phyloP scores from a whole-genome alignment of 345 rosid species.

The Leavenworthia alabamica region DNA sequence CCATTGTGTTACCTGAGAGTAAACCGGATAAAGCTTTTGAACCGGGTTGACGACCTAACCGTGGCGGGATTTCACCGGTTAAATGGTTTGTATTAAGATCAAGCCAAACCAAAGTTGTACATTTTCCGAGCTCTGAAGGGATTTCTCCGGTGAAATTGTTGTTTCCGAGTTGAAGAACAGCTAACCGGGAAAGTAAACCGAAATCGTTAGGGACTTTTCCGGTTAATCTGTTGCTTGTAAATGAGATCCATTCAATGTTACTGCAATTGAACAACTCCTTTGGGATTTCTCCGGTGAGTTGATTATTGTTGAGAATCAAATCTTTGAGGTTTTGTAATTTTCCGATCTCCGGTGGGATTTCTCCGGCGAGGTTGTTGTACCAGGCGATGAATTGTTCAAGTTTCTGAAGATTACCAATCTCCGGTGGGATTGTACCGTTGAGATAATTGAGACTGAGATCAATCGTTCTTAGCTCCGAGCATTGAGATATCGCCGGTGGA shows the following conservation, averaged over 20 bases:
- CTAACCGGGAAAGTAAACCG: slow-evolving; percentile 61
- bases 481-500: slow-evolving; percentile 68
- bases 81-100: slow-evolving; percentile 84
- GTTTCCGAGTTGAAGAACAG: slow-evolving; percentile 89
- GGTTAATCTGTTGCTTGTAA: slow-evolving; percentile 67
- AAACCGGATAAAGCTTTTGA: slow-evolving; percentile 72
- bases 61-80: slow-evolving; percentile 83
- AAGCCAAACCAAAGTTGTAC: slow-evolving; percentile 87
- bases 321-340: slow-evolving; percentile 64
- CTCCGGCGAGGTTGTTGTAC: slow-evolving; percentile 76
- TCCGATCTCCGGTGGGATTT: slow-evolving; percentile 72
- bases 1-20: slow-evolving; percentile 76
- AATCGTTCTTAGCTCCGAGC: slow-evolving; percentile 60
- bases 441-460: slow-evolving; percentile 87
- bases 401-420: slow-evolving; percentile 64
- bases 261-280: slow-evolving; percentile 68
- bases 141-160: slow-evolving; percentile 82
- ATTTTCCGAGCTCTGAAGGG: slow-evolving; percentile 75
- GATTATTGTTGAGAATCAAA: slow-evolving; percentile 79
- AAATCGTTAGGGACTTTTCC: slow-evolving; percentile 65
- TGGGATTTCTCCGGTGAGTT: slow-evolving; percentile 73
- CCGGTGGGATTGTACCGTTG: slow-evolving; percentile 74
- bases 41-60: slow-evolving; percentile 83
- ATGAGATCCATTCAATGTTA: slow-evolving; percentile 88
- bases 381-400: slow-evolving; percentile 92